Base-by-base conservation (phyloP, 2,329 filamentous ascomycete genomes). In the Alternaria tenuissima region DNA sequence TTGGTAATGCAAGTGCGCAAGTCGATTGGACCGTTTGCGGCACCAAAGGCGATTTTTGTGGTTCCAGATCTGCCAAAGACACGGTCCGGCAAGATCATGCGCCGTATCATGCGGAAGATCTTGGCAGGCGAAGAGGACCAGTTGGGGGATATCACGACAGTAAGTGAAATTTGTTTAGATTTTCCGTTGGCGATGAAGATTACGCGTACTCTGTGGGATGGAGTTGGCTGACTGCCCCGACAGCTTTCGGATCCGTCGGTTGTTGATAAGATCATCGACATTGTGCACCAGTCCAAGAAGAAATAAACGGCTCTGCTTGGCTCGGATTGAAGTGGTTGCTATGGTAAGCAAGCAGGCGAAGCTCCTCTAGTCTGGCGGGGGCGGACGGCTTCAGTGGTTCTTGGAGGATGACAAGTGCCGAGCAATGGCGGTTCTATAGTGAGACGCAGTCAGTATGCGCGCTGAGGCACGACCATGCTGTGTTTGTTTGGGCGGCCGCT, bases 71-170 rank as follows among this genome's bases (percentile, higher is more conserved):
- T 99, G 67, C 95, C 95, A 73, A 98, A 99, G 89, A 99, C 95
- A 38, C 87, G 95, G 71, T 96, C 92, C 70, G 95, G 95, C 68
- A 99, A 99, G 90, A 99, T 99, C 76, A 99, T 99, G 95, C 88
- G 95, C 65, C 89, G 95, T 66, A 96, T 99, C 76, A 82, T 99
- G 83, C 88, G 95, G 73, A 99, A 99, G 92, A 96, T 99, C 75
- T 82, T 99, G 70, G 94, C 94, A 16, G 94, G 94, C 36, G 95
- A 99, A 84, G 94, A 97, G 81, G 95, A 99, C 79, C 94, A 96
- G 81, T 85, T 99, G 55, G 95, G 95, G 71, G 95, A 99, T 76
- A 96, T 86, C 36, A 92, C 91, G 20, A 98, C 95, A 68, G 92
- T 96, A 85, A 83, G 91, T 84, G 30, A 38, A 24, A 38, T 16